A percentile compares a stretch with the other conserved stretches of the same genome.
Conservation (phyloP, 176 grass and related monocot genomes). For the Thinopyrum elongatum region DNA sequence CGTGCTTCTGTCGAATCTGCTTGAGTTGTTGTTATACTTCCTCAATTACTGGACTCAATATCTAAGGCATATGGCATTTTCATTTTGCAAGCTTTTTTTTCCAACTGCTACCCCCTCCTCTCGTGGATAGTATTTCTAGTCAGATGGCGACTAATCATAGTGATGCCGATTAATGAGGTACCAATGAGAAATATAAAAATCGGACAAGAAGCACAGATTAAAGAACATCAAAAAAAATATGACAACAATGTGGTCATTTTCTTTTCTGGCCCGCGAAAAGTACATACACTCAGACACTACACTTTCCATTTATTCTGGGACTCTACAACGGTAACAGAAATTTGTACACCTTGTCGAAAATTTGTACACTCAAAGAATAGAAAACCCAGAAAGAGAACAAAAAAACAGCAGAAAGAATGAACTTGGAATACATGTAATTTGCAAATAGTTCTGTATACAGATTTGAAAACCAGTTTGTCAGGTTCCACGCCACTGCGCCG, state of each 20-base stretch:
- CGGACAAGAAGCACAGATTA: not conserved
- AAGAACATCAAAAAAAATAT: not conserved
- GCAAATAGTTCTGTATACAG: constrained; percentile 13
- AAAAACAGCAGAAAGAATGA: not conserved
- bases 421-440: not conserved
- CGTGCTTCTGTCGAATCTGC: no score
- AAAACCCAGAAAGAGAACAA: not conserved
- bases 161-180: not conserved
- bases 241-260: not conserved
- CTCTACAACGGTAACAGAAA: constrained; percentile 11
- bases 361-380: constrained; percentile 37
- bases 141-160: not conserved
- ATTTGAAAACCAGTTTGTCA: not conserved
- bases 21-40: no score
- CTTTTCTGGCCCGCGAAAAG: not conserved
- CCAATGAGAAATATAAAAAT: not conserved
- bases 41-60: no score
- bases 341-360: constrained; percentile 44
- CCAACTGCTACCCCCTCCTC: no score
- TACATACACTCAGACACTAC: constrained; percentile 4
- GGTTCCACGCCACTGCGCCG: not conserved
- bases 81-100: no score
- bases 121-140: no score
- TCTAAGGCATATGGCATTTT: no score
- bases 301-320: constrained; percentile 12